A percentile compares a stretch with the other conserved stretches of the same genome.
phyloP scores from a whole-genome alignment of 1,284 basidiomycete genomes.

The Ceratobasidium sp. region DNA sequence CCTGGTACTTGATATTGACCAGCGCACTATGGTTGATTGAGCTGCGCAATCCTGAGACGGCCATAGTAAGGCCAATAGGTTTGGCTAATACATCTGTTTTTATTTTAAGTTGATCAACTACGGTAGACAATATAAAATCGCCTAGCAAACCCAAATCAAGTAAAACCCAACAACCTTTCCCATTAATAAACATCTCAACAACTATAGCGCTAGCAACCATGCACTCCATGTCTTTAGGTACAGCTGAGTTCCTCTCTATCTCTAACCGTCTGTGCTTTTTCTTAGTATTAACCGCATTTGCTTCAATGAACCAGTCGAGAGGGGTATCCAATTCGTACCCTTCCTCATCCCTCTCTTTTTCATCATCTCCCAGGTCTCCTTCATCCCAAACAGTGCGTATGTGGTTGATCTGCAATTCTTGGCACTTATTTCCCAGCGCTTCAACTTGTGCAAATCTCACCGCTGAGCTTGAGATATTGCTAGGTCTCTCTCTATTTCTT shows the following conservation, averaged over 20 bases:
- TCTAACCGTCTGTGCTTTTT: neutral
- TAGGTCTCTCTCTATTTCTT: neutral
- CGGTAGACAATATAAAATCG: slow-evolving; percentile 54
- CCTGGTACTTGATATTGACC: slow-evolving; percentile 8
- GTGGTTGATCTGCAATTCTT: neutral
- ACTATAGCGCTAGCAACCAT: slow-evolving; percentile 53
- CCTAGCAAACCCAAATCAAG: slow-evolving; percentile 53
- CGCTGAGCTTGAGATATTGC: neutral
- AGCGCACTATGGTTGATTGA: neutral
- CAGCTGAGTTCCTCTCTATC: neutral
- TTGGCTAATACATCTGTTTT: slow-evolving; percentile 31
- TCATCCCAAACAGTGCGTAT: neutral
- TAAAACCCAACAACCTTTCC: slow-evolving; percentile 48
- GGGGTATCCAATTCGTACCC: neutral
- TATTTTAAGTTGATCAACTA: slow-evolving; percentile 54
- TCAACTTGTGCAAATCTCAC: neutral
- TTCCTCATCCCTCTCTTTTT: neutral
- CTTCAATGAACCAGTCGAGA: neutral
- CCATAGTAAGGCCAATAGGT: slow-evolving; percentile 8
- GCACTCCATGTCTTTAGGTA: slow-evolving; percentile 35
- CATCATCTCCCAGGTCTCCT: neutral
- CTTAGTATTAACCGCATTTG: neutral
- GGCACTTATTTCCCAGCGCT: neutral
- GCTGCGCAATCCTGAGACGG: neutral
- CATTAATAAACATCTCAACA: slow-evolving; percentile 50